Conservation (phyloP, 257 asterid genomes). For the Salvia hispanica region DNA sequence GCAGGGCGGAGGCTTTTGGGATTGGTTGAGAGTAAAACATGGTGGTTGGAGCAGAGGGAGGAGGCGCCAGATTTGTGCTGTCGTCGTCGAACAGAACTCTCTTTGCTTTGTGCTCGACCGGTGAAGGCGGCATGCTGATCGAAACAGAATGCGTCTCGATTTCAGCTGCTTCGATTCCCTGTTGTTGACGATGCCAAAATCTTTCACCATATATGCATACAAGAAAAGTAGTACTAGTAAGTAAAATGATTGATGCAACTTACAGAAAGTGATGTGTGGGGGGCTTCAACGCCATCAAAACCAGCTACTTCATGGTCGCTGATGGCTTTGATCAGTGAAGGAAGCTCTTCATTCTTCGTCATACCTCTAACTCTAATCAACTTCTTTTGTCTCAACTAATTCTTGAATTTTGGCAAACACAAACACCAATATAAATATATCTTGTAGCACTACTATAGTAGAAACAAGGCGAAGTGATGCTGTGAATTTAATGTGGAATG, state of each 20-base stretch:
- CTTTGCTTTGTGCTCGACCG: constrained; percentile 37
- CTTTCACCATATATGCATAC: too few relatives aligned
- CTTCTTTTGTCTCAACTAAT: too few relatives aligned
- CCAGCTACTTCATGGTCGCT: constrained; percentile 51
- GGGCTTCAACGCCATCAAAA: constrained; percentile 40
- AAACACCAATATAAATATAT: too few relatives aligned
- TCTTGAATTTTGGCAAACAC: too few relatives aligned
- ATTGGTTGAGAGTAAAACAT: constrained; percentile 70
- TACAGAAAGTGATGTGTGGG: constrained; percentile 34
- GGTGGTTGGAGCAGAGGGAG: neutral
- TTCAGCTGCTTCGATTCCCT: constrained; percentile 47
- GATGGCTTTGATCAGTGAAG: constrained; percentile 54
- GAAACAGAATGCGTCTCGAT: constrained; percentile 51
- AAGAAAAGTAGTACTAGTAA: too few relatives aligned
- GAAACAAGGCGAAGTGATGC: too few relatives aligned
- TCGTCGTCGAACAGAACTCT: constrained; percentile 43
- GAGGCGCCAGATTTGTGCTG: neutral
- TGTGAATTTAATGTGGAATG: constrained; percentile 29
- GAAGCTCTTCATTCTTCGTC: constrained; percentile 36
- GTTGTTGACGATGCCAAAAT: neutral
- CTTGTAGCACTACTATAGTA: too few relatives aligned
- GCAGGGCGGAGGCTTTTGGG: constrained; percentile 42
- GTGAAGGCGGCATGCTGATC: constrained; percentile 81
- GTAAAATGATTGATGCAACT: constrained; percentile 6
- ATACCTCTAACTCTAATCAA: too few relatives aligned